A percentile compares a stretch with the other conserved stretches of the same genome.
phyloP scores from a whole-genome alignment of 1,139 yeast species.

The Debaryomyces robertsiae region DNA sequence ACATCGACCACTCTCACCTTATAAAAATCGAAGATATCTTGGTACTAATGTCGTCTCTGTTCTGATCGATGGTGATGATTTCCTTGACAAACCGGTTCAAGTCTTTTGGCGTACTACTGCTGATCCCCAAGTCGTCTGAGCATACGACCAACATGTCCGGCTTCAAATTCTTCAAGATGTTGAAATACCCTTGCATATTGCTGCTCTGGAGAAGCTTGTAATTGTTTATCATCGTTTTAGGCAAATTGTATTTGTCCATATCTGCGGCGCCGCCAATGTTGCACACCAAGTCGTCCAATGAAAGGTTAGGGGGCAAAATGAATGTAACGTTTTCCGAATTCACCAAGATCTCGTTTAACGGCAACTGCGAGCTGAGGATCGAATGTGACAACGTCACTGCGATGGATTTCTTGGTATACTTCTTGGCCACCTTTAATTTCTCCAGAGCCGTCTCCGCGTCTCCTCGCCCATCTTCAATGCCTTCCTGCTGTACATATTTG shows the following conservation, averaged over 20 bases:
- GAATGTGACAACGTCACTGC: conserved; percentile 50
- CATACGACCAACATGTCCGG: conserved; percentile 49
- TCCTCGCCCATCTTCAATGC: conserved; percentile 8
- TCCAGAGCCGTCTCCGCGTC: conserved; percentile 10
- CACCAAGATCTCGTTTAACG: conserved; percentile 42
- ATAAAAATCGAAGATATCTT: conserved; percentile 31
- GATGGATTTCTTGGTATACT: conserved; percentile 38
- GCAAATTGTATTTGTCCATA: conserved; percentile 16
- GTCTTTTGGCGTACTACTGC: conserved; percentile 35
- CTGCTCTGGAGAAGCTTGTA: conserved; percentile 46
- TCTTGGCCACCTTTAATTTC: conserved; percentile 18
- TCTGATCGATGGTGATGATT: conserved; percentile 39
- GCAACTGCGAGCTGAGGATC: conserved; percentile 41
- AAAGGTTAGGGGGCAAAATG: conserved; percentile 49
- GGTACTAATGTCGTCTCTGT: conserved; percentile 30
- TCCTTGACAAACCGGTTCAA: conserved; percentile 43
- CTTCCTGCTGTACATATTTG: conserved; percentile 17
- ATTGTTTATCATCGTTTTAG: conserved; percentile 31
- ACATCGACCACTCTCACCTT: conserved; percentile 7
- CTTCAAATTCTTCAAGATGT: conserved; percentile 41
- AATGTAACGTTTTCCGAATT: conserved; percentile 47
- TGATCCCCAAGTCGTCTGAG: conserved; percentile 47
- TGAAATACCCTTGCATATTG: conserved; percentile 47
- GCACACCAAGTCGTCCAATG: conserved; percentile 41
- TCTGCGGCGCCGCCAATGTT: conserved; percentile 18